These are phyloP conservation scores for Dothiorella sarmentorum DNA, from an alignment of 2,329 filamentous ascomycete genomes.

Conservation along the genomic window DNA sequence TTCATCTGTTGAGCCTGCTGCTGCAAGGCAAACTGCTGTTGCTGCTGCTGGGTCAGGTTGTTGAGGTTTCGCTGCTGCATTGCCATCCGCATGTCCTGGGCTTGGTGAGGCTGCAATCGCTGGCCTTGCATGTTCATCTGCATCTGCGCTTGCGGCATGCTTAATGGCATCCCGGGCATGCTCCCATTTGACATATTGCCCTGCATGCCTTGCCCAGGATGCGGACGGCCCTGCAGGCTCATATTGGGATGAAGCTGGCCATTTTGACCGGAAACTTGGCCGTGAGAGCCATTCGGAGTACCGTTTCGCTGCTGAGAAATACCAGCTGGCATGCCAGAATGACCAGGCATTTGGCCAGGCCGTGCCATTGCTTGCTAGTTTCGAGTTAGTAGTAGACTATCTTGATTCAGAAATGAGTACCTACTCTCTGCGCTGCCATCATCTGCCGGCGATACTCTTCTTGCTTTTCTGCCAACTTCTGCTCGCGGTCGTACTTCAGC, in stretches of 20 bases:
- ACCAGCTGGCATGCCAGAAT: slow-evolving; percentile 28
- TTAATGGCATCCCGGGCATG: slow-evolving; percentile 54
- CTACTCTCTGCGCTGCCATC: slow-evolving; percentile 51
- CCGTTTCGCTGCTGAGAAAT: slow-evolving; percentile 40
- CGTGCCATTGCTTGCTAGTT: slow-evolving; percentile 28
- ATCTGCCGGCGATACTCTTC: slow-evolving; percentile 63
- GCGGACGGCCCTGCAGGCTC: slow-evolving; percentile 34
- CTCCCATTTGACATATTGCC: slow-evolving; percentile 46
- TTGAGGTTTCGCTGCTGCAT: slow-evolving; percentile 31
- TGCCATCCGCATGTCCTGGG: slow-evolving; percentile 36
- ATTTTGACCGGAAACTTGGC: slow-evolving; percentile 30
- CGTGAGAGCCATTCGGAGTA: slow-evolving; percentile 34
- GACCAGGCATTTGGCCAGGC: slow-evolving; percentile 25
- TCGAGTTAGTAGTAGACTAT: neutral
- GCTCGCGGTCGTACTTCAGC: slow-evolving; percentile 81
- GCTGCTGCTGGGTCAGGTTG: slow-evolving; percentile 29
- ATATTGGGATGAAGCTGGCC: slow-evolving; percentile 23
- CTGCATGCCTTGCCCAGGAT: slow-evolving; percentile 42
- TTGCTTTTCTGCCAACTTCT: slow-evolving; percentile 58
- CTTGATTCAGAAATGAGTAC: slow-evolving; percentile 10
- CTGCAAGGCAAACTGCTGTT: neutral
- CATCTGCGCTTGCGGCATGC: slow-evolving; percentile 66
- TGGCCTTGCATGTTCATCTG: slow-evolving; percentile 57
- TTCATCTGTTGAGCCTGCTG: slow-evolving; percentile 22
- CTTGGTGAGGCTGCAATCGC: slow-evolving; percentile 52